Conservation (phyloP, 2,329 filamentous ascomycete genomes). For the Colletotrichum aenigma region DNA sequence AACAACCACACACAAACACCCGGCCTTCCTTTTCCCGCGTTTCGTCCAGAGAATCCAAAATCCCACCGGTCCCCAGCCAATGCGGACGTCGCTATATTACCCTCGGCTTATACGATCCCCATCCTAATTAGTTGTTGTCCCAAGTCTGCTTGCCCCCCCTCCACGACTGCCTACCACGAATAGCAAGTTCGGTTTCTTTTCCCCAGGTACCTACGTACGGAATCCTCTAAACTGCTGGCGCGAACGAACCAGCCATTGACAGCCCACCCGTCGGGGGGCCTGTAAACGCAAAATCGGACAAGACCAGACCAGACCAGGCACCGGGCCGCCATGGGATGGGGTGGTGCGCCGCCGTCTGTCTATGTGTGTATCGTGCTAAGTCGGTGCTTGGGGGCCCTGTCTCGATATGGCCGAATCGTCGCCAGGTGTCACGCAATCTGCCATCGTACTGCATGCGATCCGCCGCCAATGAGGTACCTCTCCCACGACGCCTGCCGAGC, state of each 20-base stretch:
- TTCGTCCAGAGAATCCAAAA: slow-evolving; percentile 9
- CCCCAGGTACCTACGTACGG: background rate
- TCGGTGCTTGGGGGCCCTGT: background rate
- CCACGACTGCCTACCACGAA: background rate
- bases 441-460: slow-evolving; percentile 5
- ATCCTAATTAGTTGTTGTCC: background rate
- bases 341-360: background rate
- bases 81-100: background rate
- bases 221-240: background rate
- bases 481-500: background rate
- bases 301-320: background rate
- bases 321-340: background rate
- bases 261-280: background rate
- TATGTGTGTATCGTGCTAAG: background rate
- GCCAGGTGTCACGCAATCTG: slow-evolving; percentile 12
- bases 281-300: background rate
- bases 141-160: background rate
- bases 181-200: background rate
- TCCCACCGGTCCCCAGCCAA: background rate
- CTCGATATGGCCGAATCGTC: slow-evolving; percentile 6
- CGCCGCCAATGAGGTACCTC: background rate
- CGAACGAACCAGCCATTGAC: background rate
- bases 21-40: slow-evolving; percentile 15
- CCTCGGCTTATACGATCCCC: background rate
- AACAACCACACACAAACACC: background rate